These are phyloP conservation scores for Bruguiera parviflora DNA, from an alignment of 345 rosid genomes.

Conservation along the genomic window DNA sequence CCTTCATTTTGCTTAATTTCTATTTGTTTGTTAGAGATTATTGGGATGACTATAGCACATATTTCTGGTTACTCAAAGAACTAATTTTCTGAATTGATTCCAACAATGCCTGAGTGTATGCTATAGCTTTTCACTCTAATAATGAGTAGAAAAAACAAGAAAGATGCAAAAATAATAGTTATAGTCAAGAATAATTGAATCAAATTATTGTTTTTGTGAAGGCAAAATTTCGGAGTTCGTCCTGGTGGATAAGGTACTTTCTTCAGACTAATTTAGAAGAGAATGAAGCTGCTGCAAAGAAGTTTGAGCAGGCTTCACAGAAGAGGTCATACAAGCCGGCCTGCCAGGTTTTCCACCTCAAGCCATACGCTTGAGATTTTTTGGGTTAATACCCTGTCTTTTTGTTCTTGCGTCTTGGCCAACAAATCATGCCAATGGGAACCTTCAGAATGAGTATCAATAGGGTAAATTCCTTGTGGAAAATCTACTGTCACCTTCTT, in stretches of 20 bases:
- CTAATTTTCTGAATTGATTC: too few relatives aligned
- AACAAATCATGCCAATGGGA: background rate
- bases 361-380: constrained; percentile 45
- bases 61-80: too few relatives aligned
- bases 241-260: constrained; percentile 88
- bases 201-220: constrained; percentile 16
- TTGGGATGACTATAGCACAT: too few relatives aligned
- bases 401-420: background rate
- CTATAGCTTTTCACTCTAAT: background rate
- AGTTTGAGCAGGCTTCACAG: constrained; percentile 65
- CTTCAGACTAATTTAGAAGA: constrained; percentile 56
- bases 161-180: background rate
- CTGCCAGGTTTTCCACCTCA: constrained; percentile 88
- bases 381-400: background rate
- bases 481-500: background rate
- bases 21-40: too few relatives aligned
- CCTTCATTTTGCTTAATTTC: too few relatives aligned
- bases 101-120: background rate
- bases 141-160: background rate
- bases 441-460: background rate
- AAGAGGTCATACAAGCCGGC: constrained; percentile 62
- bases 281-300: constrained; percentile 62
- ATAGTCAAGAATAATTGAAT: background rate
- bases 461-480: background rate
- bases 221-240: constrained; percentile 83